A percentile compares a stretch with the other conserved stretches of the same genome.
These are phyloP conservation scores for Populus euphratica DNA, from an alignment of 345 rosid species.

Conservation along the genomic window DNA sequence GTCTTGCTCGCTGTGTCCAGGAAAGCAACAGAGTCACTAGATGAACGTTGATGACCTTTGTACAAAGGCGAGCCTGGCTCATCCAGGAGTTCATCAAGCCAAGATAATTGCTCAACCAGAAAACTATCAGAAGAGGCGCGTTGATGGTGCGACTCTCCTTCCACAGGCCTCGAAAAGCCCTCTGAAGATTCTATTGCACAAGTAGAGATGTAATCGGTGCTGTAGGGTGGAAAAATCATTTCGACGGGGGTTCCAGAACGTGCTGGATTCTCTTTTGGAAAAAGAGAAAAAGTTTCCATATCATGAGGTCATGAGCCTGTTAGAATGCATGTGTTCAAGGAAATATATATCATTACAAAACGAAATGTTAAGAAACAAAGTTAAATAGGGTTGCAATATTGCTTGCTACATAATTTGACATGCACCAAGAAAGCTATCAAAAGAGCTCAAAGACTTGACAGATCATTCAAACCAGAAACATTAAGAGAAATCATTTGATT, in stretches of 20 bases:
- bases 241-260: not conserved
- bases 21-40: constrained; percentile 58
- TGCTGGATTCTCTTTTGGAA: not conserved
- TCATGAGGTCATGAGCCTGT: not conserved
- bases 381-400: not conserved
- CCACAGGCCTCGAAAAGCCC: constrained; percentile 12
- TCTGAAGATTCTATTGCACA: not conserved
- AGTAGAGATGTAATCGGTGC: not conserved
- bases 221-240: not conserved
- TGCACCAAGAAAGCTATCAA: not conserved
- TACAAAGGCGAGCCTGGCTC: constrained; percentile 47
- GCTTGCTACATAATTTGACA: not conserved
- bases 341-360: not conserved
- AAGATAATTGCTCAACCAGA: constrained; percentile 48
- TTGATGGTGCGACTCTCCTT: constrained; percentile 34
- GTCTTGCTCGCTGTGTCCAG: constrained; percentile 18
- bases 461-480: not conserved
- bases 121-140: constrained; percentile 44
- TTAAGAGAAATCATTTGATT: not conserved
- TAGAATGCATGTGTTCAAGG: not conserved
- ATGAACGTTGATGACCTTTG: constrained; percentile 54
- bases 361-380: not conserved
- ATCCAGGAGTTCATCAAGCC: constrained; percentile 60
- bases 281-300: not conserved
- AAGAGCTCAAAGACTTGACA: not conserved